Percentiles rank a stretch among this genome's conserved stretches.
Evolutionary conservation across 805 yeast genomes (phyloP).

Genomic region (Saturnispora gosingensis): DNA sequence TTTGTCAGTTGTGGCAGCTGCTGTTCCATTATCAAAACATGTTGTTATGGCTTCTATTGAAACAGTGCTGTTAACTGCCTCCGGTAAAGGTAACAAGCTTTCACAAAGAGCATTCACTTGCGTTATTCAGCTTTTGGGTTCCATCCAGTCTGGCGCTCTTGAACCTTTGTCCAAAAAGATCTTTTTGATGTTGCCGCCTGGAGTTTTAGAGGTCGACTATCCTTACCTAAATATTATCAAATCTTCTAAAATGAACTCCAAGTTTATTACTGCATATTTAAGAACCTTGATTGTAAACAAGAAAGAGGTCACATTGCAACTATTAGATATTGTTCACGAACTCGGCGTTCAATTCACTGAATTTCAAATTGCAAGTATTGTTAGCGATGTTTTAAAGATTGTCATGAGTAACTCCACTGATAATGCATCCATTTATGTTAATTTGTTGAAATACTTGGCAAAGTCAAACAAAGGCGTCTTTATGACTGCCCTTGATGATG

Average conservation of each 20-base stretch:
- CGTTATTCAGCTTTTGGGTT: constrained; percentile 40
- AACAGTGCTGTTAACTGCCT: constrained; percentile 34
- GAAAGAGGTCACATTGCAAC: constrained; percentile 6
- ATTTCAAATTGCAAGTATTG: constrained; percentile 19
- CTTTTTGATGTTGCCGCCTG: constrained; percentile 17
- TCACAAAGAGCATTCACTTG: constrained; percentile 35
- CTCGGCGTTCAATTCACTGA: constrained; percentile 12
- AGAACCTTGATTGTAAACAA: constrained; percentile 19
- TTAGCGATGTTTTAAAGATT: constrained; percentile 16
- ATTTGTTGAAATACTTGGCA: constrained; percentile 31
- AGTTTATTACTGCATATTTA: constrained; percentile 24
- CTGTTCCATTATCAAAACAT: constrained; percentile 52
- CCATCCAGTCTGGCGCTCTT: constrained; percentile 28
- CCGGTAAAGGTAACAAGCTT: constrained; percentile 15
- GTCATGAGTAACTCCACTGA: constrained; percentile 8
- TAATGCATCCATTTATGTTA: constrained; percentile 21
- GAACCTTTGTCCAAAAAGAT: constrained; percentile 21
- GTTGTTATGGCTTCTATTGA: constrained; percentile 53
- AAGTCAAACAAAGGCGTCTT: constrained; percentile 31
- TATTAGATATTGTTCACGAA: constrained; percentile 10
- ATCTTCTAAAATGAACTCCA: constrained; percentile 14
- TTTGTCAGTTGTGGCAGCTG: constrained; percentile 65
- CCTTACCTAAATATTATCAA: constrained; percentile 15
- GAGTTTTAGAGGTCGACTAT: constrained; percentile 16
- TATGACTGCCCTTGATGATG: constrained; percentile 28